Evolutionary conservation across 192 early-diverging fungal species (phyloP), one percentile per base, ranked within the genome.

Genomic region (Geranomyces variabilis): DNA sequence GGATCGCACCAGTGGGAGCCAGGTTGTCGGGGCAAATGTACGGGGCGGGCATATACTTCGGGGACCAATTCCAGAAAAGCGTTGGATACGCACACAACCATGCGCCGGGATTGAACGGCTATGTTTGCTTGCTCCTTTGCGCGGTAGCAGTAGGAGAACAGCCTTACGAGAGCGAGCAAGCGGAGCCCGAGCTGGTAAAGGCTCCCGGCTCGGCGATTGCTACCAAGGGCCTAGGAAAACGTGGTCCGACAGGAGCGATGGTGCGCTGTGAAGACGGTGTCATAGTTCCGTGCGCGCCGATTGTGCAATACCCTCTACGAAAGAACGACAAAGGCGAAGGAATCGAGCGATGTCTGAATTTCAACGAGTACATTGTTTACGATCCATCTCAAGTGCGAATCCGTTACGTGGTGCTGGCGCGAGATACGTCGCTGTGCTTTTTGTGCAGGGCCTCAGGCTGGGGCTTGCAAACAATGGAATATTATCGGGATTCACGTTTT

Each of bases 1-100:
- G 72, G 47, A 90, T 87, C 72, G 90, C 90, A 2, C 90, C 90
- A 28, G 88, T 90, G 12, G 86, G 89, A 66, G 90, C 86, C 0
- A 89, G 89, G 0, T 83, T 82, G 19, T 86, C 80, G 0, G 70
- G 81, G 71, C 82, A 79, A 66, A 75, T 81, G 70, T 90, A 93
- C 71, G 93, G 92, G 47, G 90, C 90, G 53, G 93, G 92, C 5
- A 81, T 93, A 7, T 94, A 94, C 63, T 94, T 94, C 75, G 93
- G 90, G 1, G 90, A 94, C 77, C 86, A 85, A 80, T 88, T 80
- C 1, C 84, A 80, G 13, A 94, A 93, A 76, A 88, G 89, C 59
- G 91, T 90, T 67, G 75, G 75, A 30, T 93, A 93, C 77, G 84
- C 86, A 65, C 66, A 51, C 41, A 72, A 67, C 6, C 24, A n/a